phyloP scores from a whole-genome alignment of 1,139 yeast genomes.

The Kodamaea sp. region DNA sequence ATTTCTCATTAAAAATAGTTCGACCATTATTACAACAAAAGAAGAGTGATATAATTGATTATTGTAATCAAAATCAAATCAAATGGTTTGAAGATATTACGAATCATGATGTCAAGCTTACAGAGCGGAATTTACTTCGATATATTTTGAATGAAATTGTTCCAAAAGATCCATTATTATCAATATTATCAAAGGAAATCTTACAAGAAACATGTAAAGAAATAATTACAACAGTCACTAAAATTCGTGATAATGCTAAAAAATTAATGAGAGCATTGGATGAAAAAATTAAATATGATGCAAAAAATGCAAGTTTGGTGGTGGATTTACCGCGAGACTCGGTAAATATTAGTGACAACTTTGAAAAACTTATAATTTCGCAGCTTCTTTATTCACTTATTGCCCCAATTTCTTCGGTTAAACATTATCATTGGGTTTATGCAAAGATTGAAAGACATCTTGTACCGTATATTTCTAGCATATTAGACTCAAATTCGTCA shows the following conservation, averaged over 20 bases:
- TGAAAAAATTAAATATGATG: constrained; percentile 2
- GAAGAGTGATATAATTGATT: constrained; percentile 44
- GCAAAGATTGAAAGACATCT: constrained; percentile 38
- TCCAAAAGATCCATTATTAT: constrained; percentile 15
- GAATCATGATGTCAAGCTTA: constrained; percentile 50
- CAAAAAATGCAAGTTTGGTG: constrained; percentile 8
- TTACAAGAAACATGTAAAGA: constrained; percentile 16
- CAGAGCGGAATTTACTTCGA: constrained; percentile 52
- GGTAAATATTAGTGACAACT: background rate
- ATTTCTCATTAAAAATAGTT: constrained; percentile 16
- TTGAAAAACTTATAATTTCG: constrained; percentile 21
- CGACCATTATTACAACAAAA: constrained; percentile 53
- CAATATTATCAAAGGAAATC: constrained; percentile 11
- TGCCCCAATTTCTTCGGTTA: constrained; percentile 36
- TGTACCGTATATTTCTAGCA: constrained; percentile 21
- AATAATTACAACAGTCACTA: constrained; percentile 6
- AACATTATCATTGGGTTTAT: constrained; percentile 45
- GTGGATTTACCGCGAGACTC: constrained; percentile 5
- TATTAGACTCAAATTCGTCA: constrained; percentile 5
- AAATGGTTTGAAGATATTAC: constrained; percentile 71
- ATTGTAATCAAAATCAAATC: constrained; percentile 40
- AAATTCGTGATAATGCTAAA: constrained; percentile 2
- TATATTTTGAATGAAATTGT: constrained; percentile 26
- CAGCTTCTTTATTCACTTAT: constrained; percentile 33
- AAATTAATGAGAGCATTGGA: constrained; percentile 2